phyloP scores from a whole-genome alignment of 2,329 filamentous ascomycete genomes.

The Raffaelea ambrosiae region DNA sequence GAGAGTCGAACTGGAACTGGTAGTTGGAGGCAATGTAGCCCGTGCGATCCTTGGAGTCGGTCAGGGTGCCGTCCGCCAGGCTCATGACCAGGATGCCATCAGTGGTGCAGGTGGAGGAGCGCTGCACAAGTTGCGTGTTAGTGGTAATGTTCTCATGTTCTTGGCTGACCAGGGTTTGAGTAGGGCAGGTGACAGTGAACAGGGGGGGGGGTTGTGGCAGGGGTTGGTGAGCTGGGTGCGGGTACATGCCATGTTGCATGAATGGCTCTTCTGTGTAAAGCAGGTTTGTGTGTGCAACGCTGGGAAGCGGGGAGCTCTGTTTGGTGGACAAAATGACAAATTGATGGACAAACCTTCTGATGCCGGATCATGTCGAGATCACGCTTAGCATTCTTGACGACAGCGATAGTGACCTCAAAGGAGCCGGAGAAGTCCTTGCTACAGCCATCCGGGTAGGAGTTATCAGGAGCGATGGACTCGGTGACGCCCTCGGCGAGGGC shows the following conservation, averaged over 20 bases:
- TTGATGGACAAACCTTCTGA: slow-evolving; percentile 19
- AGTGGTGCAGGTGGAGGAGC: slow-evolving; percentile 31
- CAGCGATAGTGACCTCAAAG: slow-evolving; percentile 51
- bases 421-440: slow-evolving; percentile 35
- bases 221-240: too few relatives aligned
- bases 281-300: too few relatives aligned
- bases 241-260: too few relatives aligned
- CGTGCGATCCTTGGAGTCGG: slow-evolving; percentile 56
- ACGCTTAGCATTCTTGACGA: slow-evolving; percentile 26
- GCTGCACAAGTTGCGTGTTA: too few relatives aligned
- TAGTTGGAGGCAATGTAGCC: slow-evolving; percentile 75
- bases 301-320: not conserved
- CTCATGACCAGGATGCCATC: slow-evolving; percentile 51
- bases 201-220: too few relatives aligned
- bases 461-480: slow-evolving; percentile 37
- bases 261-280: too few relatives aligned
- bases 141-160: too few relatives aligned
- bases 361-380: not conserved
- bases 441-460: slow-evolving; percentile 45
- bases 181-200: too few relatives aligned
- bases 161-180: too few relatives aligned
- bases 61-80: slow-evolving; percentile 57
- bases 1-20: slow-evolving; percentile 71
- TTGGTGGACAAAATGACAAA: not conserved
- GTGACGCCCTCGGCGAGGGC: slow-evolving; percentile 36